Conservation (phyloP, 1,284 basidiomycete genomes). For the Cutaneotrichosporon sp. region DNA sequence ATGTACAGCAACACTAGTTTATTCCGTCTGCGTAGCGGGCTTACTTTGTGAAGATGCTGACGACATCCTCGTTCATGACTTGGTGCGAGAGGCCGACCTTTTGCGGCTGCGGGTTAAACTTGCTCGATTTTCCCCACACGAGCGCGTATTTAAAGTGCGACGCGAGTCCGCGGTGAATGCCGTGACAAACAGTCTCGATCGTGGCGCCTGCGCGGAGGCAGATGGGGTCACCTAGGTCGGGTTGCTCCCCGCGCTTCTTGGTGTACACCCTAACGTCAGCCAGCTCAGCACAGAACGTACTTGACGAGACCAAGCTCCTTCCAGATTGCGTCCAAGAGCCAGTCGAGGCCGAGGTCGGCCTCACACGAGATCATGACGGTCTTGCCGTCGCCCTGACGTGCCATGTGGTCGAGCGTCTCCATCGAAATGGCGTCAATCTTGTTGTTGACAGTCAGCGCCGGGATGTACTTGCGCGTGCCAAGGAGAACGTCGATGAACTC, state of each 20-base stretch:
- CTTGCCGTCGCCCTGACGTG: conserved; percentile 68
- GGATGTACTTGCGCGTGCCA: conserved; percentile 87
- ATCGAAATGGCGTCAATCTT: conserved; percentile 86
- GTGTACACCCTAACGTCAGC: conserved; percentile 67
- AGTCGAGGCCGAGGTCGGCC: conserved; percentile 81
- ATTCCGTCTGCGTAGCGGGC: background rate
- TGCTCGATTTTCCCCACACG: conserved; percentile 88
- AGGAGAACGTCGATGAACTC: conserved; percentile 97
- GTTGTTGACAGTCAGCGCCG: conserved; percentile 91
- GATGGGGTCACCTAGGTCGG: conserved; percentile 89
- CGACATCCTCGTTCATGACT: conserved; percentile 89
- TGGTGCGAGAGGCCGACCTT: conserved; percentile 84
- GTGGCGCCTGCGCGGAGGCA: conserved; percentile 88
- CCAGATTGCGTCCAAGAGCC: conserved; percentile 88
- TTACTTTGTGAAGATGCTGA: conserved; percentile 55
- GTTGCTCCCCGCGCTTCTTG: conserved; percentile 90
- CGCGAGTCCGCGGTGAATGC: conserved; percentile 83
- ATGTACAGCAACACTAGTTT: background rate
- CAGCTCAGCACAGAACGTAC: conserved; percentile 27
- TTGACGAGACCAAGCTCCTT: conserved; percentile 80
- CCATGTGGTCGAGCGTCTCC: conserved; percentile 84
- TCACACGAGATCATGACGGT: conserved; percentile 94
- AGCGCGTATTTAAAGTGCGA: conserved; percentile 85
- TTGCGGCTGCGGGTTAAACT: conserved; percentile 87
- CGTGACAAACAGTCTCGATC: conserved; percentile 90